Base-by-base conservation (phyloP, 2,329 filamentous ascomycete genomes). In the Phoma herbarum region DNA sequence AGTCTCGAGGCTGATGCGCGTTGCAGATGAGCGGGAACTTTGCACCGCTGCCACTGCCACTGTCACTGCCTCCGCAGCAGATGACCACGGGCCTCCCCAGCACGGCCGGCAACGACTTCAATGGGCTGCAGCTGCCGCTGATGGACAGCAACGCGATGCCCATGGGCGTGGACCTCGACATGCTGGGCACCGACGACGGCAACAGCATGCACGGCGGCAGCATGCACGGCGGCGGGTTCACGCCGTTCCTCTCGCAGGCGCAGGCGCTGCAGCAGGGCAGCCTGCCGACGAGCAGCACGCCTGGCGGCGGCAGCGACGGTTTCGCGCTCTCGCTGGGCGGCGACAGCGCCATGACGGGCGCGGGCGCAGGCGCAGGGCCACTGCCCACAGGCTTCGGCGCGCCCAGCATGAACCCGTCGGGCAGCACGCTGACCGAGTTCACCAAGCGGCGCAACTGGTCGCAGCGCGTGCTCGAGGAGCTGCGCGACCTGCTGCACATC, bases 401-500 rank as follows among this genome's bases (percentile, higher is more conserved):
- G 16, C 76, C 78, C 31, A 80, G 70, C 61, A 68, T 74, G 50
- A 79, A 76, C 52, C 78, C 75, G 39, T 71, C 75, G 14, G 79
- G 80, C 50, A 88, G 84, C 76, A 88, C 84, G 8, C 75, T 88
- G 66, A 88, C 86, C 64, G 85, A 89, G 71, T 88, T 88, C 68
- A 89, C 85, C 16, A 88, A 88, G 75, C 80, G 87, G 57, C 79
- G 85, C 61, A 88, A 95, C 74, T 97, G 94, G 94, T 90, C 92
- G 16, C 91, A 93, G 74, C 90, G 91, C 65, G 89, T 97, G 12
- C 86, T 97, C 23, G 91, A 96, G 76, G 93, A 97, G 81, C 82
- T 98, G 67, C 91, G 90, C 73, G 94, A 97, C 77, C 87, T 97
- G 67, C 79, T 97, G 54, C 89, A 96, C 73, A 93, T 98, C 59